Conservation (phyloP, 108 stramenopile genomes). For the Skeletonema tropicum region DNA sequence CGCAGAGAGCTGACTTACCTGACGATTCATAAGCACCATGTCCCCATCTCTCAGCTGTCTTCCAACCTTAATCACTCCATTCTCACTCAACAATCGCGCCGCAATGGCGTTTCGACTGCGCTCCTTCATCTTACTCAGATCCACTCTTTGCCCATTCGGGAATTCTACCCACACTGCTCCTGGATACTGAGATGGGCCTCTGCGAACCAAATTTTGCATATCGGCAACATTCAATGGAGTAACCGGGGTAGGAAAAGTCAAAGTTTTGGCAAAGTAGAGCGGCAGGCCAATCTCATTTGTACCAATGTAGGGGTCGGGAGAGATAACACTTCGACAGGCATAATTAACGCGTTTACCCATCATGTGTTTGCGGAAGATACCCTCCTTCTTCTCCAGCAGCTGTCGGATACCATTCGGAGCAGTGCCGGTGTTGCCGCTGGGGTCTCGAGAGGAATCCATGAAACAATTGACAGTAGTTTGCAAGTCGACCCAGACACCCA, state of each 20-base stretch:
- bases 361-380: constrained; percentile 99
- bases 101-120: constrained; percentile 86
- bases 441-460: constrained; percentile 95
- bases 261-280: constrained; percentile 90
- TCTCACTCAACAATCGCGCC: constrained; percentile 70
- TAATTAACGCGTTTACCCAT: constrained; percentile 99
- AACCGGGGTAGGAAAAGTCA: constrained; percentile 96
- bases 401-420: constrained; percentile 88
- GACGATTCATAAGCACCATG: constrained; percentile 96
- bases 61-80: constrained; percentile 91
- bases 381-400: constrained; percentile 98
- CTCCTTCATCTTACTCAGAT: constrained; percentile 89
- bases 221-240: constrained; percentile 91
- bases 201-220: constrained; percentile 86
- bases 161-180: constrained; percentile 97
- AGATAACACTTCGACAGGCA: constrained; percentile 96
- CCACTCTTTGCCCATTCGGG: constrained; percentile 82
- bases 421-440: constrained; percentile 53
- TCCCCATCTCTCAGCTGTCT: constrained; percentile 96
- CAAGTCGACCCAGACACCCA: constrained; percentile 89
- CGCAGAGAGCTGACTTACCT: constrained; percentile 60
- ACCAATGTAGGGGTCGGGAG: constrained; percentile 97
- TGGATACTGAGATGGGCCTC: constrained; percentile 91
- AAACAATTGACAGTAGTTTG: constrained; percentile 95
- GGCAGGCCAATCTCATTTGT: constrained; percentile 99